Conservation (phyloP, 768 basidiomycete genomes). For the Rhizopogon roseolus region DNA sequence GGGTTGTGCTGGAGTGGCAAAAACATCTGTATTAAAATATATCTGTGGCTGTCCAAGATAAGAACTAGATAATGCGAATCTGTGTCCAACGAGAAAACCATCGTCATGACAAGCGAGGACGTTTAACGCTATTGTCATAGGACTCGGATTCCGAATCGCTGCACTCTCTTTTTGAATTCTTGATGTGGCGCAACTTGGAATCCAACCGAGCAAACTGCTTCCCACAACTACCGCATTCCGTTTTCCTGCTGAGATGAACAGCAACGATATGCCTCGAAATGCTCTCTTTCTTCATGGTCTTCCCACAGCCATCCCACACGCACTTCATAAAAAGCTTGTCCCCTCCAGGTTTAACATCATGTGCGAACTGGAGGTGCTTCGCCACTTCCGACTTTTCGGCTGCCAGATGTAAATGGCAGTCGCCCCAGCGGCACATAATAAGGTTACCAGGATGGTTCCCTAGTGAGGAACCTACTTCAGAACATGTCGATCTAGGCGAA, state of each 20-base stretch:
- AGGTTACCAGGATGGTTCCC: neutral
- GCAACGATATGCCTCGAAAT: slow-evolving; percentile 19
- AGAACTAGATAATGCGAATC: too few relatives aligned
- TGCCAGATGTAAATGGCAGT: too few relatives aligned
- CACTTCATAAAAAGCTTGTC: slow-evolving; percentile 10
- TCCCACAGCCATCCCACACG: slow-evolving; percentile 14
- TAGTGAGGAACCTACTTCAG: neutral
- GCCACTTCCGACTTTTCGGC: neutral
- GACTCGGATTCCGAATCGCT: neutral
- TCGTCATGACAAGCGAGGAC: neutral
- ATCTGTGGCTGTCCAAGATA: too few relatives aligned
- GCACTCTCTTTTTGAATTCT: slow-evolving; percentile 3
- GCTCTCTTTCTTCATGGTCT: slow-evolving; percentile 19
- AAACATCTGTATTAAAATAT: too few relatives aligned
- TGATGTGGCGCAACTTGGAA: slow-evolving; percentile 20
- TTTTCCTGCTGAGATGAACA: slow-evolving; percentile 18
- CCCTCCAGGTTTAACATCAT: neutral
- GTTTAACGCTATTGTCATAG: neutral
- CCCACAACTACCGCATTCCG: slow-evolving; percentile 12
- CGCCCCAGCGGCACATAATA: neutral
- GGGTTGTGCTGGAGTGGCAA: too few relatives aligned
- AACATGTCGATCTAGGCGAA: neutral
- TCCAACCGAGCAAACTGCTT: slow-evolving; percentile 19
- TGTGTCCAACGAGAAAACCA: neutral
- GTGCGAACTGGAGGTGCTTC: neutral